Percentiles rank a stretch among this genome's conserved stretches.
Evolutionary conservation across 768 basidiomycete genomes (phyloP).

Genomic region (Coprinopsis cinerea): DNA sequence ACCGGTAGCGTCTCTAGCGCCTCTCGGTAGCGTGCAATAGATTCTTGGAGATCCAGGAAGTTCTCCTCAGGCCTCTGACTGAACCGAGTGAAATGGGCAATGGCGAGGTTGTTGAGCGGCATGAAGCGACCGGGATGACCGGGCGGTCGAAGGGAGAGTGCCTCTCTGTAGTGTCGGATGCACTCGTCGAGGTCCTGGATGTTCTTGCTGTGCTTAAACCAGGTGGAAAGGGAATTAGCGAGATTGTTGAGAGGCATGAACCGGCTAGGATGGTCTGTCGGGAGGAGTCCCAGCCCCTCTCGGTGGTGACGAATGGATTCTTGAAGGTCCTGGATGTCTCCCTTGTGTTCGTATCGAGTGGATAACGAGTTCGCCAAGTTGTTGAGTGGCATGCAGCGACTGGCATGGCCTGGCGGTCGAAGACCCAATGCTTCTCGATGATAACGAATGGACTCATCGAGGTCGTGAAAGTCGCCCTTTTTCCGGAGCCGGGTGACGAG

Average conservation of each 20-base stretch:
- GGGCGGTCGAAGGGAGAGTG: conserved; percentile 3
- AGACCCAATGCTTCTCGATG: neutral
- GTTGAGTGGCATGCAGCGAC: neutral
- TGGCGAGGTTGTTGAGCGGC: neutral
- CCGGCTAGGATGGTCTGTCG: conserved; percentile 11
- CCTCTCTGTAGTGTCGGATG: conserved; percentile 6
- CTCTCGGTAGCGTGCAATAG: conserved; percentile 8
- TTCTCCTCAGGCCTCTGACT: too few species aligned
- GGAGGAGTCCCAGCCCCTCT: conserved; percentile 8
- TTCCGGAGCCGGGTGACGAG: neutral
- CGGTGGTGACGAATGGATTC: conserved; percentile 10
- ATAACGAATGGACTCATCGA: neutral
- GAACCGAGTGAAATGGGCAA: neutral
- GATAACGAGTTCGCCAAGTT: neutral
- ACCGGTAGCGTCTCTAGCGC: conserved; percentile 9
- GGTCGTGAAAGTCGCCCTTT: neutral
- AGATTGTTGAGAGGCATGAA: conserved; percentile 14
- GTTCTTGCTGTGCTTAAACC: neutral
- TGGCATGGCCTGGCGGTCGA: neutral
- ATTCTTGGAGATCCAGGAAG: conserved; percentile 10
- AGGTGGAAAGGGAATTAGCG: conserved; percentile 4
- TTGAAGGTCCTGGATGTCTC: conserved; percentile 8
- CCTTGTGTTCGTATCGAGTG: neutral
- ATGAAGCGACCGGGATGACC: neutral
- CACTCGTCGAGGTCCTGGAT: conserved; percentile 8